Percentiles rank a stretch among this genome's conserved stretches.
These are phyloP conservation scores for Tanacetum coccineum DNA, from an alignment of 129 eudicot species.

Conservation along the genomic window DNA sequence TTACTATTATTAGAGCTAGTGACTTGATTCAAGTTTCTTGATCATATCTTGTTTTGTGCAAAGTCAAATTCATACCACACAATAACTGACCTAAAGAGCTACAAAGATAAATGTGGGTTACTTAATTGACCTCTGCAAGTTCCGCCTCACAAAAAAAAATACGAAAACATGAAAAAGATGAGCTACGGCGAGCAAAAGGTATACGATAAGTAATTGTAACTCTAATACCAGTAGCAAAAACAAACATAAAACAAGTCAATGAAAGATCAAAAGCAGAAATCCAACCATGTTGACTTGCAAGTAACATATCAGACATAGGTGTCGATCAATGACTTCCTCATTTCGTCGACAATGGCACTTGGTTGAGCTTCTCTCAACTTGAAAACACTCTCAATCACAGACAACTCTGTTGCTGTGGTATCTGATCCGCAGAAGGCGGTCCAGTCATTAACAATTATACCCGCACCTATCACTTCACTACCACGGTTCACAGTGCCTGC, in stretches of 20 bases:
- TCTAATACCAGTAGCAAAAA: slow-evolving; percentile 3
- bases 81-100: no score
- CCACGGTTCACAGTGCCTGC: slow-evolving; percentile 92
- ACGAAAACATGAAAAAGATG: no score
- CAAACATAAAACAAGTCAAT: not conserved
- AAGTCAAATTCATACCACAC: no score
- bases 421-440: slow-evolving; percentile 80
- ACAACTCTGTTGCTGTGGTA: slow-evolving; percentile 73
- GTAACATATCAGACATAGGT: slow-evolving; percentile 46
- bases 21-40: no score
- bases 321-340: slow-evolving; percentile 79
- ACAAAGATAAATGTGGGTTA: not conserved
- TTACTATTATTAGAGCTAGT: no score
- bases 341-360: slow-evolving; percentile 63
- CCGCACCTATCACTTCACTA: slow-evolving; percentile 74
- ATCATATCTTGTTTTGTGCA: no score
- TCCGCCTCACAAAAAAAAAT: not conserved
- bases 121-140: not conserved
- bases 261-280: not conserved
- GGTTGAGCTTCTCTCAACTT: slow-evolving; percentile 82
- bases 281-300: not conserved
- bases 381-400: slow-evolving; percentile 78
- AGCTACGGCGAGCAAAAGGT: not conserved
- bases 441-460: slow-evolving; percentile 80
- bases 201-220: not conserved